Conservation (phyloP, 768 basidiomycete species). For the Amanita muscaria region DNA sequence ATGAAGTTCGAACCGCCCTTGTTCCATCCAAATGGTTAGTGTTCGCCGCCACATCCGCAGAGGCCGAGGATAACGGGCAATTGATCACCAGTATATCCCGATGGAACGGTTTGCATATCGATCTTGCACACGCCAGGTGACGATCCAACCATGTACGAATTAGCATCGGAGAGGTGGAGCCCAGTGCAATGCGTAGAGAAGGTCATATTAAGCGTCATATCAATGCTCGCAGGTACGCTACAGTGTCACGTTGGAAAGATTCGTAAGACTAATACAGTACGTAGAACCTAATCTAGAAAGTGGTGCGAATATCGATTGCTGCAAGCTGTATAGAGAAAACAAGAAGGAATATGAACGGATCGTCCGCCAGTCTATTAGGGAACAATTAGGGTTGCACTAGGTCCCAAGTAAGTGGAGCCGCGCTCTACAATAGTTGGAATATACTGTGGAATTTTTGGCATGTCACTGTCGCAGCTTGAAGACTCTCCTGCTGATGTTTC, state of each 20-base stretch:
- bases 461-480: conserved; percentile 27
- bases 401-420: not conserved
- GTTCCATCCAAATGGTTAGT: conserved; percentile 94
- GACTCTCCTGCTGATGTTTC: conserved; percentile 31
- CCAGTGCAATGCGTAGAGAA: conserved; percentile 99
- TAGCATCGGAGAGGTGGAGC: conserved; percentile 93
- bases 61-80: too few relatives aligned
- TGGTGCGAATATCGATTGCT: conserved; percentile 95
- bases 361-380: conserved; percentile 74
- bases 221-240: conserved; percentile 84
- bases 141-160: conserved; percentile 89
- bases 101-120: conserved; percentile 96
- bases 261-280: conserved; percentile 3
- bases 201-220: conserved; percentile 91
- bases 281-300: conserved; percentile 95
- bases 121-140: conserved; percentile 94
- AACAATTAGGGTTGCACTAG: conserved; percentile 70
- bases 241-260: conserved; percentile 4
- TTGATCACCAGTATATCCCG: conserved; percentile 95
- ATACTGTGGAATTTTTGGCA: not conserved
- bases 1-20: conserved; percentile 98
- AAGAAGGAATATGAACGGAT: conserved; percentile 80
- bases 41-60: too few relatives aligned
- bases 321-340: conserved; percentile 93
- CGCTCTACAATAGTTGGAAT: not conserved